Evolutionary conservation across 148 eudicot genomes (phyloP), one percentile per base, ranked within the genome.

Genomic region (Arctostaphylos glauca): DNA sequence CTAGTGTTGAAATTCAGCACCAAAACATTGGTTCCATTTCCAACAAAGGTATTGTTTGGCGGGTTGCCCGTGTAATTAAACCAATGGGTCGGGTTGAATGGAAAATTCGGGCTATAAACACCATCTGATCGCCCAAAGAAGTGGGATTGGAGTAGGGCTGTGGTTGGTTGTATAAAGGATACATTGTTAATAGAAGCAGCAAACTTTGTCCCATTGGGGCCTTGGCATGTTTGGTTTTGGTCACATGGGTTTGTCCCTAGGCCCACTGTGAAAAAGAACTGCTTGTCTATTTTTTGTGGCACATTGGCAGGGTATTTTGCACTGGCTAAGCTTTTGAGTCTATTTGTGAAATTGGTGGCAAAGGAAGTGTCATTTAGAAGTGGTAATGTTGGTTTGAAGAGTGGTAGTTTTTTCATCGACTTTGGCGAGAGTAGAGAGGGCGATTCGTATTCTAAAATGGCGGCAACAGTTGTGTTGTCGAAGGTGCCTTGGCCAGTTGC

Each of bases 401-500:
- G 75, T 2, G 94, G 93, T 72, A 91, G 91, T 0, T 88, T 90
- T 60, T 89, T 87, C 19, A 67, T 74, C 25, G 86, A 25, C 55
- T 0, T 2, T 41, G 19, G 44, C 19, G 7, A 78, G 85, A 38
- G 48, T 13, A 70, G 74, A 38, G 15, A 14, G 2, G 53, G 9
- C 2, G 83, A 70, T 78, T 92, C 86, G 49, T 93, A 93, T 73
- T 90, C 83, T 6, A 92, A 88, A 58, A 92, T 53, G 7, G 91
- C 95, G n/a, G 92, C 90, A 14, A 89, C 92, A 0, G 93, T 89
- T 73, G 95, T 85, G 85, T 92, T 92, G 83, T 92, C 95, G 50
- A 92, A 92, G 9, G 92, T 88, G 70, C 91, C 95, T 2, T 18
- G 85, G 47, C 95, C 95, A 0, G 95, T 92, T 48, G 76, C 92